Conservation (phyloP, 495 filamentous ascomycete genomes). For the Neurospora sp. region DNA sequence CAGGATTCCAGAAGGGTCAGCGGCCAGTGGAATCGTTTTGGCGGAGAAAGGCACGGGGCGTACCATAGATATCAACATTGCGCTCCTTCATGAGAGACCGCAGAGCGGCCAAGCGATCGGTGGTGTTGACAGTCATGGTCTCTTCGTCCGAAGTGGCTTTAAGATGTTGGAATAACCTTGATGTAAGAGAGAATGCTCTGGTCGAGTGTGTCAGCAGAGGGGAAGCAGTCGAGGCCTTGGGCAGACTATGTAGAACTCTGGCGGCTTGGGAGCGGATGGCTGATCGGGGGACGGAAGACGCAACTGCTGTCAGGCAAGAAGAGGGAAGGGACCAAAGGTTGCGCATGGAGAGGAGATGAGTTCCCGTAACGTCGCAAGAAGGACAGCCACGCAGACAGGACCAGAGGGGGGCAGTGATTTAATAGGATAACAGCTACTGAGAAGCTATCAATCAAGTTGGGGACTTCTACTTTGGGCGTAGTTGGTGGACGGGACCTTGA, state of each 20-base stretch:
- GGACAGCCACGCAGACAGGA: neutral
- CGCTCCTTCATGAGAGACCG: conserved; percentile 81
- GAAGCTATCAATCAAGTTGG: neutral
- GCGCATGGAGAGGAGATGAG: neutral
- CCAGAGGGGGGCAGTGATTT: neutral
- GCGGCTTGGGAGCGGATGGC: neutral
- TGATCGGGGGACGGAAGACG: neutral
- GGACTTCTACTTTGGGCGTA: neutral
- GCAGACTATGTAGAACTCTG: neutral
- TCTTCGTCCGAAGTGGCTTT: conserved; percentile 27
- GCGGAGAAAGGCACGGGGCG: conserved; percentile 14
- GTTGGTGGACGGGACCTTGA: neutral
- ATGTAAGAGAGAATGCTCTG: neutral
- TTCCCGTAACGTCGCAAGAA: neutral
- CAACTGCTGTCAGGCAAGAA: neutral
- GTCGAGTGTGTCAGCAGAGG: neutral
- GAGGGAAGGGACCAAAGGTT: neutral
- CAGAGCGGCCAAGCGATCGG: conserved; percentile 62
- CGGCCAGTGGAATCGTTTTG: neutral
- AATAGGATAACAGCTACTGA: neutral
- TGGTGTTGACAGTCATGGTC: conserved; percentile 82
- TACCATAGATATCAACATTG: conserved; percentile 92
- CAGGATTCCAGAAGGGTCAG: conserved; percentile 4
- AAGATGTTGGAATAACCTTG: neutral
- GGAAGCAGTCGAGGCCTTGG: neutral